Percentiles rank a stretch among this genome's conserved stretches.
phyloP scores from a whole-genome alignment of 2,329 filamentous ascomycete genomes.

The Trichoderma aggressivum region DNA sequence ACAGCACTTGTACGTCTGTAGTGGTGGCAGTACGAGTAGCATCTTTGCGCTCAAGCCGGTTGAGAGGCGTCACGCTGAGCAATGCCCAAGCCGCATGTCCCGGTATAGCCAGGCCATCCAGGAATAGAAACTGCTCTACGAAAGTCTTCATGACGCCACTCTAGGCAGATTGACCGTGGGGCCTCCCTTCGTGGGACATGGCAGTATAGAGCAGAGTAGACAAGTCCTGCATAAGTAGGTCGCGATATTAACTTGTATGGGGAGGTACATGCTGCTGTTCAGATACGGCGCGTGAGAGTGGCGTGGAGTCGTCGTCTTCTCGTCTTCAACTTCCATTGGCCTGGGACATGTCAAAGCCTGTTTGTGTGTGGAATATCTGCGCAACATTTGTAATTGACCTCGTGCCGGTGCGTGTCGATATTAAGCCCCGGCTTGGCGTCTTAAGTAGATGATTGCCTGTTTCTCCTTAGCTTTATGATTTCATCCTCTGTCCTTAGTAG shows the following conservation, averaged over 20 bases:
- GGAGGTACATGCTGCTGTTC: background rate
- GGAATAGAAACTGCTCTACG: background rate
- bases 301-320: background rate
- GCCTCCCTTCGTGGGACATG: background rate
- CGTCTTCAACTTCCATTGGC: background rate
- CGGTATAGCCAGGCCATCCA: background rate
- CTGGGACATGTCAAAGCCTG: background rate
- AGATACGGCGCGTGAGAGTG: background rate
- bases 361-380: background rate
- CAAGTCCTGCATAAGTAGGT: background rate
- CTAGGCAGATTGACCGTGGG: background rate
- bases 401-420: background rate
- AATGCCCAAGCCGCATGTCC: background rate
- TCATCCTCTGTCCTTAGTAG: background rate
- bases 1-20: background rate
- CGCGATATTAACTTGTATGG: background rate
- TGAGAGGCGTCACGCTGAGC: background rate
- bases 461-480: background rate
- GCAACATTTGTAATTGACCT: background rate
- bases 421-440: constrained; percentile 6
- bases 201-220: background rate
- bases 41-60: background rate
- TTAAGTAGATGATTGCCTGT: background rate
- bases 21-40: background rate
- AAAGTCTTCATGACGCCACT: background rate